phyloP scores from a whole-genome alignment of 169 alveolate species.

The Plasmodium gonderi region DNA sequence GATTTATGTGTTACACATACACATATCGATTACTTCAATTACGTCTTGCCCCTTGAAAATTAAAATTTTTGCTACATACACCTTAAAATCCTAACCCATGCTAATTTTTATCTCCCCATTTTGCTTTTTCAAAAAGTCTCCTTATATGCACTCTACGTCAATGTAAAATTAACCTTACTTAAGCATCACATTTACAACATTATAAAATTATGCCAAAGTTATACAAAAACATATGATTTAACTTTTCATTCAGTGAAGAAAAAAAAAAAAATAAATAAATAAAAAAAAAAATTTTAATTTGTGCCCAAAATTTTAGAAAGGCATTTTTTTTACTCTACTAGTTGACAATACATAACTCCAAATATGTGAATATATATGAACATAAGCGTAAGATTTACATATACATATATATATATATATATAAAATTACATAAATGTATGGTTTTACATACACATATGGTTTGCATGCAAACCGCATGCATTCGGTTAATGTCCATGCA shows the following conservation, averaged over 20 bases:
- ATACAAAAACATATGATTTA: neutral
- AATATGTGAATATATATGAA: neutral
- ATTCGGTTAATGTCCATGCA: too few species aligned
- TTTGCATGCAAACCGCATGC: too few species aligned
- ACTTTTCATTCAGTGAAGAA: neutral
- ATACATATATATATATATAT: neutral
- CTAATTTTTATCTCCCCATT: neutral
- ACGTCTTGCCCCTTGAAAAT: too few species aligned
- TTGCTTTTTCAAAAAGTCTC: neutral
- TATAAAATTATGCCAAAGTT: neutral
- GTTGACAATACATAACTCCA: neutral
- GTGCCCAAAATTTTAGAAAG: neutral
- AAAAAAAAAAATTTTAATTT: neutral
- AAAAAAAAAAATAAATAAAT: constrained; percentile 1
- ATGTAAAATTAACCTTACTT: neutral
- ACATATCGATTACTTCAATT: too few species aligned
- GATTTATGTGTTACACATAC: too few species aligned
- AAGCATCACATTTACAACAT: neutral
- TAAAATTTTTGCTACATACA: too few species aligned
- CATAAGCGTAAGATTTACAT: too few species aligned
- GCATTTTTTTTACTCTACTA: neutral
- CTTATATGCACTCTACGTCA: neutral
- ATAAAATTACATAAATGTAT: neutral
- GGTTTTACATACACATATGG: neutral
- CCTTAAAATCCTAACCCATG: too few species aligned